These are phyloP conservation scores for Chalciporus piperatus DNA, from an alignment of 768 basidiomycete genomes.

Conservation along the genomic window DNA sequence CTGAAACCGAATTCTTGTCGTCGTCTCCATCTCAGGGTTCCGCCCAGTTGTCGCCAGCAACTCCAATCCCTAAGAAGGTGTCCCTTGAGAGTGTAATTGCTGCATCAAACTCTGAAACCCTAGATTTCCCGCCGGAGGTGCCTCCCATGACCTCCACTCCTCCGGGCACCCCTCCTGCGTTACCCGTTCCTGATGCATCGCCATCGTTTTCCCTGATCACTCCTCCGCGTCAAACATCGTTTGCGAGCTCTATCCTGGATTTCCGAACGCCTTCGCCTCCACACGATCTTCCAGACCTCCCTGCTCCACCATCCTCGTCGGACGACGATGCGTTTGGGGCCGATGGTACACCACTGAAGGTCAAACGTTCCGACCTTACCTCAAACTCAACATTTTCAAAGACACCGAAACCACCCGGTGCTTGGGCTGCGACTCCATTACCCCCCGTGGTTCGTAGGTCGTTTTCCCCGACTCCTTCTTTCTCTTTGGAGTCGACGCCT, in stretches of 20 bases:
- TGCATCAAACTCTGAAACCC: conserved; percentile 13
- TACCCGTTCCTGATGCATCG: conserved; percentile 4
- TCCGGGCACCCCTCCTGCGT: conserved; percentile 22
- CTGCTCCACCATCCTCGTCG: conserved; percentile 57
- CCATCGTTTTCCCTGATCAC: conserved; percentile 37
- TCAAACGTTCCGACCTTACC: conserved; percentile 12
- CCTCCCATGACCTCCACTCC: conserved; percentile 21
- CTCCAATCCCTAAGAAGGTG: conserved; percentile 9
- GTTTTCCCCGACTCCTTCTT: conserved; percentile 15
- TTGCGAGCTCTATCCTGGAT: conserved; percentile 42
- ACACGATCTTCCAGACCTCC: conserved; percentile 60
- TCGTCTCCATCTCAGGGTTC: conserved; percentile 23
- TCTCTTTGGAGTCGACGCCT: conserved; percentile 26
- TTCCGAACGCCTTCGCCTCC: conserved; percentile 67
- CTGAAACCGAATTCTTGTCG: conserved; percentile 28
- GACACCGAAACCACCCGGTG: conserved; percentile 47
- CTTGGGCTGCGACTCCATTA: conserved; percentile 42
- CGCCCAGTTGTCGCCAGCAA: conserved; percentile 9
- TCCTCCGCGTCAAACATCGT: conserved; percentile 45
- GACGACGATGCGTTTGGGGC: conserved; percentile 43
- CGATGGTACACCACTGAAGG: conserved; percentile 20
- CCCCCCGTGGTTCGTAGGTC: conserved; percentile 18
- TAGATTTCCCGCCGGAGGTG: neutral
- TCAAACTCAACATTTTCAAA: conserved; percentile 36
- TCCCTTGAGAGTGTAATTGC: conserved; percentile 17